phyloP scores from a whole-genome alignment of 495 filamentous ascomycete species.

The Gamarada debralockiae region DNA sequence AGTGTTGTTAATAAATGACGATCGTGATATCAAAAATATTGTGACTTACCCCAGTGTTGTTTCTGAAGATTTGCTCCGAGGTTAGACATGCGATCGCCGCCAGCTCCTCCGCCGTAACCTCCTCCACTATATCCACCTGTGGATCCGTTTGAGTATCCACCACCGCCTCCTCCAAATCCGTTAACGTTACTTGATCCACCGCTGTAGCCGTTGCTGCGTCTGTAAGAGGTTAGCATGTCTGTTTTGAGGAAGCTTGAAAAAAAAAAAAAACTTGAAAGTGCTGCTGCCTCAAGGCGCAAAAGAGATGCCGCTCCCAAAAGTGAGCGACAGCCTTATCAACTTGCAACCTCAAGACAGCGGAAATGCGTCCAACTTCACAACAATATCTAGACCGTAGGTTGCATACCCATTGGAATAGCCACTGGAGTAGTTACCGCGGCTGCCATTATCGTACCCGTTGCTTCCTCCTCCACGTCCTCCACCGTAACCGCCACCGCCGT shows the following conservation, averaged over 20 bases:
- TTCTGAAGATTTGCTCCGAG: conserved; percentile 82
- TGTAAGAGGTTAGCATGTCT: conserved; percentile 4
- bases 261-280: conserved; percentile 4
- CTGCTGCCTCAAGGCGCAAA: conserved; percentile 2
- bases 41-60: conserved; percentile 76
- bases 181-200: conserved; percentile 19
- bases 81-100: conserved; percentile 90
- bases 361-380: conserved; percentile 22
- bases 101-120: conserved; percentile 51
- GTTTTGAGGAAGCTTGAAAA: background rate
- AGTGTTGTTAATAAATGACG: conserved; percentile 18
- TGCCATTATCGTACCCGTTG: conserved; percentile 20
- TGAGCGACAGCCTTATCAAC: conserved; percentile 5
- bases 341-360: background rate
- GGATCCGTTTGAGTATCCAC: conserved; percentile 27
- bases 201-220: conserved; percentile 19
- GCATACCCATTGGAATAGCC: conserved; percentile 33
- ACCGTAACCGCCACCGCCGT: conserved; percentile 19
- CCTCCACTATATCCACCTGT: conserved; percentile 36
- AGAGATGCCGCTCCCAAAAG: background rate
- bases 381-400: conserved; percentile 27
- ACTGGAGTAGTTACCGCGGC: conserved; percentile 24
- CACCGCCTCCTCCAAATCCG: conserved; percentile 34
- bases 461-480: conserved; percentile 20
- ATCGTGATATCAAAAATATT: background rate